Conservation (phyloP, 208 protist genomes). For the Trypanosoma vivax region DNA sequence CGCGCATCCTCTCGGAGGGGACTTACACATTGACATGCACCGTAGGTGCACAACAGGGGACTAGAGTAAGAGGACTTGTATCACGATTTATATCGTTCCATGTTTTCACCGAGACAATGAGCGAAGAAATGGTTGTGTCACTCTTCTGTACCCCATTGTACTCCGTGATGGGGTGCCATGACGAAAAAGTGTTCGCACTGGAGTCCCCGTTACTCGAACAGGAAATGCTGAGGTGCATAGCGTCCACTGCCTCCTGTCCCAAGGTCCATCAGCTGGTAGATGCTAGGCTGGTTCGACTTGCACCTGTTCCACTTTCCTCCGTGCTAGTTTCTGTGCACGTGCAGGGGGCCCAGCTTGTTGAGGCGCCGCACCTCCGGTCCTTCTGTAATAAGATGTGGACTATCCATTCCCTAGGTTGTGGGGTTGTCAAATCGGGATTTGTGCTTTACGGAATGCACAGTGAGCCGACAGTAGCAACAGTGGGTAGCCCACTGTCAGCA, state of each 20-base stretch:
- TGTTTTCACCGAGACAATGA: constrained; percentile 34
- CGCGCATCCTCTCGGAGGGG: neutral
- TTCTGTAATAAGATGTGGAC: constrained; percentile 43
- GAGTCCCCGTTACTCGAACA: constrained; percentile 20
- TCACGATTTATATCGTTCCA: constrained; percentile 40
- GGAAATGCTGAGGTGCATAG: constrained; percentile 26
- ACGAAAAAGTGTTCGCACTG: constrained; percentile 18
- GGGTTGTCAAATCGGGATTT: neutral
- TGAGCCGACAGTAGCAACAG: neutral
- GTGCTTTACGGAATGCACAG: constrained; percentile 6
- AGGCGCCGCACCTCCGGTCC: constrained; percentile 15
- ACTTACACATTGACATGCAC: constrained; percentile 20
- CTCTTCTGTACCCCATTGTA: constrained; percentile 30
- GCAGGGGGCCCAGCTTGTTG: constrained; percentile 23
- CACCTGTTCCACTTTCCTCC: constrained; percentile 1
- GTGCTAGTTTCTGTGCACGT: constrained; percentile 31
- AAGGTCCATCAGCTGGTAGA: constrained; percentile 12
- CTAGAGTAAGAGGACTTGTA: constrained; percentile 10
- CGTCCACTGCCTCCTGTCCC: constrained; percentile 14
- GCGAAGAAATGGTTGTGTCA: constrained; percentile 21
- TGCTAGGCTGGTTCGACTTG: constrained; percentile 12
- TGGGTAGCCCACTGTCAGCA: constrained; percentile 5
- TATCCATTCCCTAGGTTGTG: constrained; percentile 20
- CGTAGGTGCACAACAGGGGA: constrained; percentile 26
- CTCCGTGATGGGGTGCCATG: constrained; percentile 21